A percentile compares a stretch with the other conserved stretches of the same genome.
Conservation (phyloP, 2,329 filamentous ascomycete species). For the Paecilomyces niveus region DNA sequence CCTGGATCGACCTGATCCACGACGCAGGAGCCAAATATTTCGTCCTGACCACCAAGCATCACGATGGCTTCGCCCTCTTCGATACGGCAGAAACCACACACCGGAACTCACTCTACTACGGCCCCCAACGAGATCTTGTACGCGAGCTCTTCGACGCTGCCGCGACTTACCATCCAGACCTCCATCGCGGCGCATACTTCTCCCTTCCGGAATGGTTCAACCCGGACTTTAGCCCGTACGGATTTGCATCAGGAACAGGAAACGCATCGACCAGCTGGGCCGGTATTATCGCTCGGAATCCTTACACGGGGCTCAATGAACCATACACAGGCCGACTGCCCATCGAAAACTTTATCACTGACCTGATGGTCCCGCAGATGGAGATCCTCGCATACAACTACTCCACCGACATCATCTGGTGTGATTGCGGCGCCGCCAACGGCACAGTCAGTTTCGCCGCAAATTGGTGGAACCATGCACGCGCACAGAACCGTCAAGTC, state of each 20-base stretch:
- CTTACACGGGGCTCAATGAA: slow-evolving; percentile 35
- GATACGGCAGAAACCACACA: slow-evolving; percentile 35
- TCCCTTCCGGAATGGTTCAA: slow-evolving; percentile 43
- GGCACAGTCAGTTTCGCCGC: slow-evolving; percentile 36
- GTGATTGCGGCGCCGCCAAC: slow-evolving; percentile 41
- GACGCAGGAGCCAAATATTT: slow-evolving; percentile 46
- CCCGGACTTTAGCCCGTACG: slow-evolving; percentile 35
- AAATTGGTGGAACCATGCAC: slow-evolving; percentile 36
- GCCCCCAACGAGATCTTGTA: slow-evolving; percentile 35
- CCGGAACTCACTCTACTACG: slow-evolving; percentile 33
- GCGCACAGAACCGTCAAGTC: slow-evolving; percentile 40
- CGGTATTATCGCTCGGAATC: slow-evolving; percentile 38
- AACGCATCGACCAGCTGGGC: slow-evolving; percentile 15
- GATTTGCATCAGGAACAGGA: slow-evolving; percentile 30
- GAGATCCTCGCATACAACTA: slow-evolving; percentile 34
- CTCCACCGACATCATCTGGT: slow-evolving; percentile 42
- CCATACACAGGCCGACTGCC: slow-evolving; percentile 40
- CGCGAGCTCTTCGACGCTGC: slow-evolving; percentile 40
- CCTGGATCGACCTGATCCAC: slow-evolving; percentile 48
- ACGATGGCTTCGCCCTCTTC: slow-evolving; percentile 43
- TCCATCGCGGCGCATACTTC: slow-evolving; percentile 40
- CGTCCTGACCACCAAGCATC: slow-evolving; percentile 40
- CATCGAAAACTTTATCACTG: slow-evolving; percentile 33
- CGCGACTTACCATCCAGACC: slow-evolving; percentile 34
- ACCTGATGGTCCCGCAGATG: slow-evolving; percentile 41